Evolutionary conservation across 768 basidiomycete species (phyloP).

Genomic region (Termitomyces sp.): DNA sequence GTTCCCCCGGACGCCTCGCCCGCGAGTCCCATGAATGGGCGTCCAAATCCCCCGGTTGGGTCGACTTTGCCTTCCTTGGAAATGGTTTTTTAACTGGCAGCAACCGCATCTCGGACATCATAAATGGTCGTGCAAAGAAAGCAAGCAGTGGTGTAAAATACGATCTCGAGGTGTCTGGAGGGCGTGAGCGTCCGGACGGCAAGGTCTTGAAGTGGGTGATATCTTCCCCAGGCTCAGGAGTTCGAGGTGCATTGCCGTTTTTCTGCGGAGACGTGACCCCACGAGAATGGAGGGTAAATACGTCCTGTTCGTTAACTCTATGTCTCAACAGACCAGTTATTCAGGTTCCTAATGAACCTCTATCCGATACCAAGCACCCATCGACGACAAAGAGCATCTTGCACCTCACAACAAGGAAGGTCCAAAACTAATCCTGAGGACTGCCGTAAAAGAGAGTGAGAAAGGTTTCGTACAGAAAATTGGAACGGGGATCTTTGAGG

Average conservation of each 20-base stretch:
- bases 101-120: constrained; percentile 39
- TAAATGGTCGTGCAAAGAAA: constrained; percentile 43
- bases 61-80: constrained; percentile 61
- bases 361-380: constrained; percentile 42
- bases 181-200: constrained; percentile 52
- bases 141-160: constrained; percentile 39
- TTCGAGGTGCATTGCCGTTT: constrained; percentile 42
- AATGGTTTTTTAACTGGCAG: constrained; percentile 27
- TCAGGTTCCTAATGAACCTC: constrained; percentile 46
- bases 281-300: constrained; percentile 49
- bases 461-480: constrained; percentile 19
- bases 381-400: constrained; percentile 45
- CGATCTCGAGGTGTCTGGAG: constrained; percentile 39
- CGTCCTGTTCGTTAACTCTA: neutral
- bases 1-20: constrained; percentile 34
- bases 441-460: constrained; percentile 31
- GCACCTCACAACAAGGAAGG: constrained; percentile 24
- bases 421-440: constrained; percentile 27
- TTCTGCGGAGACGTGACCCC: constrained; percentile 74
- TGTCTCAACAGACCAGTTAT: neutral
- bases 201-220: constrained; percentile 54
- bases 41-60: constrained; percentile 51
- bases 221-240: constrained; percentile 33
- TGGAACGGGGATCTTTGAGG: constrained; percentile 43
- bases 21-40: constrained; percentile 53